These are phyloP conservation scores for Malus hybrid DNA, from an alignment of 331 rosid genomes.

Conservation along the genomic window DNA sequence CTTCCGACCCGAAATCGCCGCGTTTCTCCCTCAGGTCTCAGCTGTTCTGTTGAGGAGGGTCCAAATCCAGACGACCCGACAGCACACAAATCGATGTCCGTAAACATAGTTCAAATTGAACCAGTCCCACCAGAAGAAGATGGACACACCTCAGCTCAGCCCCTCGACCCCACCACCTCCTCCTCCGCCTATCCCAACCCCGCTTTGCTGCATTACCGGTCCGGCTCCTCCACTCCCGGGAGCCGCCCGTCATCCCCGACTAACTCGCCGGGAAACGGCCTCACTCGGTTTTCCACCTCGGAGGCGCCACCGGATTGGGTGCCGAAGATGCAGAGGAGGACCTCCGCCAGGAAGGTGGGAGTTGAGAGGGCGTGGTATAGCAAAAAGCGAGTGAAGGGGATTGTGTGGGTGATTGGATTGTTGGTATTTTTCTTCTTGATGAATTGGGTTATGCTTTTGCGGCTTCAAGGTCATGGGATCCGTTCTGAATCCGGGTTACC, in stretches of 20 bases:
- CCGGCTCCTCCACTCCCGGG: conserved; percentile 40
- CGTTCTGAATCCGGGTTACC: conserved; percentile 17
- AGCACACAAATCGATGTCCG: background rate
- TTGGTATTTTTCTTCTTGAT: conserved; percentile 43
- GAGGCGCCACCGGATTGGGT: conserved; percentile 19
- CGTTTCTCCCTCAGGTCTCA: background rate
- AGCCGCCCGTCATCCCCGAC: conserved; percentile 51
- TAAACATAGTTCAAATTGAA: background rate
- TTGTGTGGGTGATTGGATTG: conserved; percentile 42
- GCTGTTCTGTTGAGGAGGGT: background rate
- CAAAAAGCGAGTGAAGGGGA: conserved; percentile 48
- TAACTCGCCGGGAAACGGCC: conserved; percentile 46
- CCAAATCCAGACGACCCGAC: background rate
- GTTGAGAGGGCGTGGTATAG: conserved; percentile 42
- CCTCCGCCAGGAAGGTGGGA: conserved; percentile 20
- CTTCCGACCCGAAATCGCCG: background rate
- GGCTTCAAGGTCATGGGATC: conserved; percentile 39
- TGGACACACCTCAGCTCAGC: conserved; percentile 17
- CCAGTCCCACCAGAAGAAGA: too few relatives aligned
- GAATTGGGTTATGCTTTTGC: conserved; percentile 63
- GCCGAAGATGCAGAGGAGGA: conserved; percentile 17
- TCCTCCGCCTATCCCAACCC: conserved; percentile 2
- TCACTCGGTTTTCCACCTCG: conserved; percentile 48
- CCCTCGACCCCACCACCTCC: conserved; percentile 25
- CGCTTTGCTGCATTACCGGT: conserved; percentile 28